These are phyloP conservation scores for Nemania sp. DNA, from an alignment of 2,329 filamentous ascomycete genomes.

Conservation along the genomic window DNA sequence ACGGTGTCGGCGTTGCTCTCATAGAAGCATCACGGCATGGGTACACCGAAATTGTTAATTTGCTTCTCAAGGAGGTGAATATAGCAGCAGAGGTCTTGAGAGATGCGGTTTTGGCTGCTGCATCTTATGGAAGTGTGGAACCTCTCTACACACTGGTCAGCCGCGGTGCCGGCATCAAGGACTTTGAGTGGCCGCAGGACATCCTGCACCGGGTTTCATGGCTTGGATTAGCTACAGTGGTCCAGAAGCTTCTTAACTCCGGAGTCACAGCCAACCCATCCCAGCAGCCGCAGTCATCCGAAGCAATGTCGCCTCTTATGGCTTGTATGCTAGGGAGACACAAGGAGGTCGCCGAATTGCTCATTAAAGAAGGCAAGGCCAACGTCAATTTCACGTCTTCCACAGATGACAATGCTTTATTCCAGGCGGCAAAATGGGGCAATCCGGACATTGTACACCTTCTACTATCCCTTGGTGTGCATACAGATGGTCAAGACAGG, in stretches of 20 bases:
- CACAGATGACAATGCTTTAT: neutral
- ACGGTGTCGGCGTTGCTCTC: neutral
- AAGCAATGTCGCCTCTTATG: neutral
- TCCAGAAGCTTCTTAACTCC: neutral
- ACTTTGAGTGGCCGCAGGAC: slow-evolving; percentile 7
- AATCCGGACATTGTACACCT: neutral
- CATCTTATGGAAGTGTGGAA: neutral
- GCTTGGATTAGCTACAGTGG: neutral
- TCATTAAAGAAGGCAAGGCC: neutral
- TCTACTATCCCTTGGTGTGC: too few species aligned
- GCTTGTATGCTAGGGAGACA: neutral
- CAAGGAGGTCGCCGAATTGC: neutral
- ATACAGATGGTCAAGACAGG: too few species aligned
- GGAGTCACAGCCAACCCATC: neutral
- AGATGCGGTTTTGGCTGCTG: neutral
- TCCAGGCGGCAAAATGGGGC: neutral
- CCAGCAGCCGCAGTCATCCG: neutral
- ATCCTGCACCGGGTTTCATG: slow-evolving; percentile 5
- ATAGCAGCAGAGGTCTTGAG: too few species aligned
- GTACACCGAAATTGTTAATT: neutral
- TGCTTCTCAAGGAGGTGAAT: neutral
- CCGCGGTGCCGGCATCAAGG: neutral
- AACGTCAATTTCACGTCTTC: neutral
- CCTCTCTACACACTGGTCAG: neutral
- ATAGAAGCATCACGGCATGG: neutral